Evolutionary conservation across 768 basidiomycete genomes (phyloP), one percentile per base, ranked within the genome.

Genomic region (Mycena galericulata): DNA sequence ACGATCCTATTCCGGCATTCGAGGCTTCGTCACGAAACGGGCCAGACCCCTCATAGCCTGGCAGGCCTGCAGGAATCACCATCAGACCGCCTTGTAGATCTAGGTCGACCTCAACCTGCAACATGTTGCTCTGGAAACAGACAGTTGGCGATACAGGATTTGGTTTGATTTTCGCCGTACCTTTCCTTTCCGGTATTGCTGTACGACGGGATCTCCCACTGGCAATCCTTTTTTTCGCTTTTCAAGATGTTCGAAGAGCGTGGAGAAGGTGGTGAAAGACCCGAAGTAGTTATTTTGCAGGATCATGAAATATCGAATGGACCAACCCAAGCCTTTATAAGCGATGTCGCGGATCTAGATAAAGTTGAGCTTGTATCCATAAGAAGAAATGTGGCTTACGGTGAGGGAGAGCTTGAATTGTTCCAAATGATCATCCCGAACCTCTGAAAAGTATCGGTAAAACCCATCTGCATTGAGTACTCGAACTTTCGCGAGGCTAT

Each of bases 261-360:
- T 98, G 3, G 91, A 90, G 73, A 97, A 98, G 72, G 97, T 93
- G 2, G 96, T 98, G 79, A 98, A 99, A 6, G 89, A 86, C 14
- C 97, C 97, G 55, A 98, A 89, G 79, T 99, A 99, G 79, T 98
- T 98, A 74, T 97, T 95, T 50, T 92, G 90, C 65, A 98, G 75
- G 43, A 92, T 89, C 89, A 99, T 93, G 71, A 97, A 85, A 75
- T 95, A 91, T 40, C 96, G 89, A 67, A 97, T 87, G 2, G 90
- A 90, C 97, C 97, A 98, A 26, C 96, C 97, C 58, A 95, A 80
- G 2, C 85, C 82, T 76, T 92, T 93, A 80, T 91, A 92, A 11
- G 87, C 80, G 36, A 90, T 75, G 36, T 89, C 84, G 9, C 79
- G 74, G 0, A 81, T 74, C 93, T 94, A 68, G n/a, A 45, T 60